Evolutionary conservation across 139 green algal species (phyloP), one percentile per base, ranked within the genome.

Genomic region (Haematococcus lacustris): DNA sequence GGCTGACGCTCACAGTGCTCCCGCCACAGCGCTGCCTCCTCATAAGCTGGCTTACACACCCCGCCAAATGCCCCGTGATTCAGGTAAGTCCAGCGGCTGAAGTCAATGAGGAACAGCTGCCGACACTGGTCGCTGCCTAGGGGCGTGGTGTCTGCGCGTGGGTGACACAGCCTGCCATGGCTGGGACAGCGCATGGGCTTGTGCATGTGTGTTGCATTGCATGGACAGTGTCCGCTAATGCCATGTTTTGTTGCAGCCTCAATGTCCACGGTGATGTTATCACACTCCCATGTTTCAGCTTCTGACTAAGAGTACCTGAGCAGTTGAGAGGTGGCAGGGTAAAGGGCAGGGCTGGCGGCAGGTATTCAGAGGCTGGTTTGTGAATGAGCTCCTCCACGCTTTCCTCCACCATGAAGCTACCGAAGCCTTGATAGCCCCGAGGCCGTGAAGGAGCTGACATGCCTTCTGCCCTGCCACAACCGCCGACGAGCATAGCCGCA

Each of bases 41-140:
- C 43, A 26, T 80, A 70, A 2, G 78, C 87, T 17, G 71, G 50
- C 5, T 51, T 28, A 41, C 79, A 82, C 1, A 83, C 82, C 1
- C 38, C 83, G 0, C 87, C 87, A 73, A 92, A 92, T 0, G 87
- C 87, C 0, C 87, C 87, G 64, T 91, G 85, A 51, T 90, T 92
- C 2, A 92, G 33, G 62, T 41, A 74, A 13, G 69, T 74, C 71
- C 77, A 86, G 1, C 13, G 37, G 30, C 76, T 37, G 38, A 90
- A 90, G 57, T 90, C 82, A 1, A 90, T 83, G n/a, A 88, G 51
- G 51, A 91, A 91, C 0, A 85, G 74, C 13, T 66, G 32, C 6
- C 81, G 61, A 3, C 57, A 76, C 3, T 13, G 77, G 77, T 6
- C 63, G 50, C n/a, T n/a, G n/a, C n/a, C n/a, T n/a, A n/a, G n/a